A percentile compares a stretch with the other conserved stretches of the same genome.
These are phyloP conservation scores for Citrus unshiu DNA, from an alignment of 345 rosid species.

Conservation along the genomic window DNA sequence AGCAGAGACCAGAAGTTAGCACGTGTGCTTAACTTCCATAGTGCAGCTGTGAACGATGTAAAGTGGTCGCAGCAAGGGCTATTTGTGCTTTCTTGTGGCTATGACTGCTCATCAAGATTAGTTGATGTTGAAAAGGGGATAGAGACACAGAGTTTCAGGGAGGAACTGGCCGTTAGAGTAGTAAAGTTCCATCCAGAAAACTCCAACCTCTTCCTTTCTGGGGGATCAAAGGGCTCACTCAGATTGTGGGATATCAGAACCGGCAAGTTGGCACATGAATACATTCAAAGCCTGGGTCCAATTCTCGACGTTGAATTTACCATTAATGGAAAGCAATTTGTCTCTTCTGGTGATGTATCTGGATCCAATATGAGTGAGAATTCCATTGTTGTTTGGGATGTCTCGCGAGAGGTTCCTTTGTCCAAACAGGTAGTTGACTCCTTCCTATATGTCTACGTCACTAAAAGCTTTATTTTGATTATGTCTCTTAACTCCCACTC, in stretches of 20 bases:
- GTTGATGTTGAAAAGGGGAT: constrained; percentile 73
- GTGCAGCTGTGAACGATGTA: constrained; percentile 70
- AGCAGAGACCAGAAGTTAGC: constrained; percentile 56
- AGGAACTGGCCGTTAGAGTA: constrained; percentile 65
- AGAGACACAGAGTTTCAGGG: constrained; percentile 56
- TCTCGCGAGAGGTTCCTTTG: constrained; percentile 62
- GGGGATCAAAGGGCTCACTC: constrained; percentile 70
- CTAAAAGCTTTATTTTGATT: constrained; percentile 8
- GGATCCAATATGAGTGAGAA: constrained; percentile 72
- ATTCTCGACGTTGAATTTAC: constrained; percentile 82
- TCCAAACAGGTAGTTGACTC: constrained; percentile 70
- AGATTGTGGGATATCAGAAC: constrained; percentile 80
- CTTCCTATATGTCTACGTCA: constrained; percentile 1
- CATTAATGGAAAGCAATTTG: constrained; percentile 54
- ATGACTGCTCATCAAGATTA: constrained; percentile 64
- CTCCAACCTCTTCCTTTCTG: constrained; percentile 70
- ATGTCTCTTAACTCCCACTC: not conserved
- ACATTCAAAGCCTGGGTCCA: constrained; percentile 54
- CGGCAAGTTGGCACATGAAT: constrained; percentile 53
- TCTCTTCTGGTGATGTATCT: constrained; percentile 80
- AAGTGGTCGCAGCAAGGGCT: constrained; percentile 62
- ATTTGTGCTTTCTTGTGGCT: constrained; percentile 75
- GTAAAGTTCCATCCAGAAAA: constrained; percentile 65
- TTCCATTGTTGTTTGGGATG: constrained; percentile 75
- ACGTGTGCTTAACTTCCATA: constrained; percentile 49